Conservation (phyloP, 2,329 filamentous ascomycete genomes). For the Cladosporium velox region DNA sequence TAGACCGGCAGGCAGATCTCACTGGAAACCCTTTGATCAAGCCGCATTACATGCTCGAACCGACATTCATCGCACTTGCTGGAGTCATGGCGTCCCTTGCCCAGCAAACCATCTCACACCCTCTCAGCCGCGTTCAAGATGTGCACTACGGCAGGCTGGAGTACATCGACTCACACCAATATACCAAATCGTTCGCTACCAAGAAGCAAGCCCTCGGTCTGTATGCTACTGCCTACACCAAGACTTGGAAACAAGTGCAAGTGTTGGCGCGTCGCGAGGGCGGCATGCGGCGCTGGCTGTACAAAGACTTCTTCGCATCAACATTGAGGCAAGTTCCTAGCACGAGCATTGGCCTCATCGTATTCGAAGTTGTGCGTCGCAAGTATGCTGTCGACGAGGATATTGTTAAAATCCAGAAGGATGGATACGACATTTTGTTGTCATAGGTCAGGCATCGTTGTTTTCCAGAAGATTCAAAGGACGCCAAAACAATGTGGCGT, state of each 20-base stretch:
- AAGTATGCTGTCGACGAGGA: slow-evolving; percentile 69
- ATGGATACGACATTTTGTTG: slow-evolving; percentile 72
- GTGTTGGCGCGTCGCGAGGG: slow-evolving; percentile 61
- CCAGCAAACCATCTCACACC: slow-evolving; percentile 71
- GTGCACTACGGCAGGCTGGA: slow-evolving; percentile 74
- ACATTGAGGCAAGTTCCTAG: slow-evolving; percentile 74
- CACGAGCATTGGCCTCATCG: slow-evolving; percentile 74
- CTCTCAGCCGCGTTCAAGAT: slow-evolving; percentile 69
- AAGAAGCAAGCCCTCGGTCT: slow-evolving; percentile 58
- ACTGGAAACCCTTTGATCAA: slow-evolving; percentile 57
- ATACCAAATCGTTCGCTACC: slow-evolving; percentile 43
- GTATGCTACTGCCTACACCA: slow-evolving; percentile 71
- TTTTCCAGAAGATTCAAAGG: neutral
- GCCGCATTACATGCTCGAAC: slow-evolving; percentile 75
- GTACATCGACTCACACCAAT: slow-evolving; percentile 63
- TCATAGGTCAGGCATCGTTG: slow-evolving; percentile 33
- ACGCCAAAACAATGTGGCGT: neutral
- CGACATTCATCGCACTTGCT: slow-evolving; percentile 68
- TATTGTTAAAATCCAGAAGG: slow-evolving; percentile 64
- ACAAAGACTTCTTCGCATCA: slow-evolving; percentile 70
- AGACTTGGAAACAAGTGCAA: slow-evolving; percentile 64
- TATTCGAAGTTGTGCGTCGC: slow-evolving; percentile 73
- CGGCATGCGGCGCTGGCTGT: slow-evolving; percentile 65
- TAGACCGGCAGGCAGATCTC: slow-evolving; percentile 31
- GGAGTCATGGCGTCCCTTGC: slow-evolving; percentile 68